Percentiles rank a stretch among this genome's conserved stretches.
phyloP scores from a whole-genome alignment of 2,329 filamentous ascomycete genomes.

The Fusarium ramigenum region DNA sequence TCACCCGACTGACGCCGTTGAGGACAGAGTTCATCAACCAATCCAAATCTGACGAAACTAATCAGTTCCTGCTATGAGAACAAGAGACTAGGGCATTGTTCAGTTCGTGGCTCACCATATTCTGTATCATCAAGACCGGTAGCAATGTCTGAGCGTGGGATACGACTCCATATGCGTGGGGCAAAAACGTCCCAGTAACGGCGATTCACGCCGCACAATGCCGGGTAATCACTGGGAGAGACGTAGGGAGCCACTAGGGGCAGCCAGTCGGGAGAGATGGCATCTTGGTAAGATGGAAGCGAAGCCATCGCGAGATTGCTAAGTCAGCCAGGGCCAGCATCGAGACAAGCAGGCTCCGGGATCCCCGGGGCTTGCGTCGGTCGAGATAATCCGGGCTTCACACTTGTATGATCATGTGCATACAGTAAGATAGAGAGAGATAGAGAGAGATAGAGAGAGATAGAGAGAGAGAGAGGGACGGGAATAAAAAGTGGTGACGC shows the following conservation, averaged over 20 bases:
- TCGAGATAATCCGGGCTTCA: not conserved
- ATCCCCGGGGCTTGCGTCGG: not conserved
- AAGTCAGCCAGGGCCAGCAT: not conserved
- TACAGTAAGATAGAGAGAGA: not conserved
- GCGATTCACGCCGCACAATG: conserved; percentile 59
- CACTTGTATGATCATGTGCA: too few species aligned
- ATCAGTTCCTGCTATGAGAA: not conserved
- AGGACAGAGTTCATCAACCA: conserved; percentile 61
- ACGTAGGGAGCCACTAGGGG: conserved; percentile 58
- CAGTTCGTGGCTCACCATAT: conserved; percentile 51
- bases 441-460: not conserved
- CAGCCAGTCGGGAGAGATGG: conserved; percentile 60
- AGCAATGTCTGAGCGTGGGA: conserved; percentile 52
- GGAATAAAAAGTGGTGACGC: not conserved
- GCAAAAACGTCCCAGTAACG: conserved; percentile 61
- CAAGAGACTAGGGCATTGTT: not conserved
- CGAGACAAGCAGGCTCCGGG: not conserved
- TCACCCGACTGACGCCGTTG: conserved; percentile 47
- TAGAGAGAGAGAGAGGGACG: not conserved
- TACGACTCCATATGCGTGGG: conserved; percentile 62
- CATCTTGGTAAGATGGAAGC: conserved; percentile 65
- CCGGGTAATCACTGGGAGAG: conserved; percentile 51
- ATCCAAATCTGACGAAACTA: conserved; percentile 52
- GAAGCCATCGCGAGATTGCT: conserved; percentile 39
- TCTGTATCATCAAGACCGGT: conserved; percentile 56